A percentile compares a stretch with the other conserved stretches of the same genome.
Evolutionary conservation across 2,329 filamentous ascomycete species (phyloP).

Genomic region (Alternaria triticimaculans): DNA sequence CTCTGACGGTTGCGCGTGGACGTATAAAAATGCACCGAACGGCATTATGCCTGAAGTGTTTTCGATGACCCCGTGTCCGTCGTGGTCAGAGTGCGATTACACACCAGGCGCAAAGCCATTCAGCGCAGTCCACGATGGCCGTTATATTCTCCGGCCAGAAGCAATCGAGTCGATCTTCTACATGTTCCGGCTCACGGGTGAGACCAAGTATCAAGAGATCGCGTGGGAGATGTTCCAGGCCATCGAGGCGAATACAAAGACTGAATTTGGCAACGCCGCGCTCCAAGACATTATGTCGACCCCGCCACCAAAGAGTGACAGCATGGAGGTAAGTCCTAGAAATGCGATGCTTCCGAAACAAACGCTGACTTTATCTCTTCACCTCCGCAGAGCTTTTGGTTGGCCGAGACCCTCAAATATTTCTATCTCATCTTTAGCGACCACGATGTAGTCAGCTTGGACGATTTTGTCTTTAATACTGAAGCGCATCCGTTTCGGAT

Average conservation of each 20-base stretch:
- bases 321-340: constrained; percentile 49
- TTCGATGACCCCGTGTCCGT: constrained; percentile 48
- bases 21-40: constrained; percentile 61
- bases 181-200: constrained; percentile 65
- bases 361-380: neutral
- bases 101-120: constrained; percentile 49
- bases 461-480: constrained; percentile 56
- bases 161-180: constrained; percentile 67
- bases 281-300: constrained; percentile 52
- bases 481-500: constrained; percentile 55
- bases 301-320: constrained; percentile 41
- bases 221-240: constrained; percentile 59
- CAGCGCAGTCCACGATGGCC: constrained; percentile 45
- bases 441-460: constrained; percentile 50
- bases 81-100: constrained; percentile 48
- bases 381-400: constrained; percentile 50
- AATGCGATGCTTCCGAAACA: neutral
- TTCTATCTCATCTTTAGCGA: constrained; percentile 57
- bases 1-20: constrained; percentile 67
- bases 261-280: constrained; percentile 54
- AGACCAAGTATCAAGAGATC: constrained; percentile 52
- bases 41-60: constrained; percentile 66
- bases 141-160: constrained; percentile 60
- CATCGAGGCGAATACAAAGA: constrained; percentile 51
- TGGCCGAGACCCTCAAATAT: constrained; percentile 58